Conservation (phyloP, 164 flowering plant genomes). For the Protea cynaroides region DNA sequence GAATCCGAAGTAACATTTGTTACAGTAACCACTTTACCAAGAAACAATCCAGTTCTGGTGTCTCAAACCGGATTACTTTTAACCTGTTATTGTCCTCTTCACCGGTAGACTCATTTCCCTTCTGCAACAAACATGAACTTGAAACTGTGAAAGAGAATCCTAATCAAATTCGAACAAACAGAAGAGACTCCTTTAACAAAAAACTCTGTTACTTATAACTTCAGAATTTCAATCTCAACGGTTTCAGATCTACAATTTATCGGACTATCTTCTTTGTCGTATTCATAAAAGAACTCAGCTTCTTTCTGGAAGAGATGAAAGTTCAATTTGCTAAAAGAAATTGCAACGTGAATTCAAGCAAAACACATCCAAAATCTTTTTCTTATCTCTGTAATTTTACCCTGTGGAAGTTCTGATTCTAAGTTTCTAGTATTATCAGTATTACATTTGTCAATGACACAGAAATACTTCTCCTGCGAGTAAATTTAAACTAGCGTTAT, state of each 20-base stretch:
- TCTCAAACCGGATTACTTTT: slow-evolving; percentile 44
- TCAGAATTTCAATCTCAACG: too few species aligned
- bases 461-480: background rate
- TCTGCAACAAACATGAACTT: slow-evolving; percentile 22
- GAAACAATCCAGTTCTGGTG: slow-evolving; percentile 41
- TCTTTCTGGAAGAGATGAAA: background rate
- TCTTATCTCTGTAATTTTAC: background rate
- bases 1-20: background rate
- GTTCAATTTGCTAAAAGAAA: background rate
- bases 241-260: too few species aligned
- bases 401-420: background rate
- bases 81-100: slow-evolving; percentile 12
- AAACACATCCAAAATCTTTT: background rate
- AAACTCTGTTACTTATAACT: too few species aligned
- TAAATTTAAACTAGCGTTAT: background rate
- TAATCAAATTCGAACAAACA: background rate
- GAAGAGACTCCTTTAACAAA: background rate
- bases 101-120: slow-evolving; percentile 14
- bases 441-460: background rate
- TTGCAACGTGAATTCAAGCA: background rate
- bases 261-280: too few species aligned
- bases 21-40: slow-evolving; percentile 25
- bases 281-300: background rate
- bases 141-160: background rate
- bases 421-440: background rate